These are phyloP conservation scores for Lachancea kluyveri DNA, from an alignment of 805 yeast species.

Conservation along the genomic window DNA sequence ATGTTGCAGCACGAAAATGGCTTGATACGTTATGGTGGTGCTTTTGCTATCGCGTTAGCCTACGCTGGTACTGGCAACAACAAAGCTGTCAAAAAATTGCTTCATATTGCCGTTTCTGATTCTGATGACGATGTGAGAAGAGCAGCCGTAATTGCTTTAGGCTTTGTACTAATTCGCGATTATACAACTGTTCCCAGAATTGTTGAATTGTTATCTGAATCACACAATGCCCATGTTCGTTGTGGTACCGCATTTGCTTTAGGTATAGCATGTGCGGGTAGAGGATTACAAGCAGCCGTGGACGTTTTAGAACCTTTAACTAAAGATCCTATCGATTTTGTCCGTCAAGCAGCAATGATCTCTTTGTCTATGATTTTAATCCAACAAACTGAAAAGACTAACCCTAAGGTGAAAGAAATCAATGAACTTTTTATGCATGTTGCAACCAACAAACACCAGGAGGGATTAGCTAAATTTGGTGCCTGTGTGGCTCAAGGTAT, in stretches of 20 bases:
- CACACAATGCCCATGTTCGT: conserved; percentile 96
- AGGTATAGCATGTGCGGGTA: conserved; percentile 96
- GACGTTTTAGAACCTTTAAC: conserved; percentile 89
- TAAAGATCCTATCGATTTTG: conserved; percentile 93
- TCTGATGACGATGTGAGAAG: conserved; percentile 95
- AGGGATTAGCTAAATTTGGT: conserved; percentile 95
- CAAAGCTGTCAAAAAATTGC: conserved; percentile 73
- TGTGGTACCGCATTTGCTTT: conserved; percentile 97
- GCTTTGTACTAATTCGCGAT: conserved; percentile 85
- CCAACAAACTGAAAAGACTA: conserved; percentile 76
- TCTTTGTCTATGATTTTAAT: conserved; percentile 88
- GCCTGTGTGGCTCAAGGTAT: conserved; percentile 97
- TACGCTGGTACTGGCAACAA: conserved; percentile 95
- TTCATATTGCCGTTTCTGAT: conserved; percentile 94
- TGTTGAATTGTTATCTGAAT: conserved; percentile 85
- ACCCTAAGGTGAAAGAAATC: conserved; percentile 73
- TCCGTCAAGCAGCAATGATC: conserved; percentile 94
- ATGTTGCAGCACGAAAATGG: conserved; percentile 73
- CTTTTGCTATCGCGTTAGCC: conserved; percentile 88
- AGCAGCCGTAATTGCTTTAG: conserved; percentile 87
- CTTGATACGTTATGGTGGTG: conserved; percentile 91
- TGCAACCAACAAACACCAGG: conserved; percentile 86
- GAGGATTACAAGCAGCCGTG: conserved; percentile 80
- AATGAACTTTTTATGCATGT: conserved; percentile 69
- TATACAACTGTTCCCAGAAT: conserved; percentile 91